Base-by-base conservation (phyloP, 2,329 filamentous ascomycete species). In the Colletotrichum aenigma region DNA sequence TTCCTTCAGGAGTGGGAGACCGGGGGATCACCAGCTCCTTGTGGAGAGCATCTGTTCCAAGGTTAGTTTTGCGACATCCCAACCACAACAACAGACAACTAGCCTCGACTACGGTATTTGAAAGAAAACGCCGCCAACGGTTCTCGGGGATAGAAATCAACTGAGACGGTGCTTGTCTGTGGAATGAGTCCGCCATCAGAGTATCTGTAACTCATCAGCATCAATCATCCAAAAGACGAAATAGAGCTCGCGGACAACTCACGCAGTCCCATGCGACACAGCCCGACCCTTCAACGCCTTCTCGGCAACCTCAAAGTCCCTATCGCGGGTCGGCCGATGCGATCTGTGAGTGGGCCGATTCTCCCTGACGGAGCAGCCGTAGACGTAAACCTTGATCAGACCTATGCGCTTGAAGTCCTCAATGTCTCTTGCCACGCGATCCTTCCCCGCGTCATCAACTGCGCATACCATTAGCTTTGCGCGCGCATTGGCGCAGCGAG, bases 101-200 rank as follows among this genome's bases (percentile, higher is more conserved):
- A 80, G 80, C 74, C 34, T 71, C 67, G 24, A 77, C 80, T 15
- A 18, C 80, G 75, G 52, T 82, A 82, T 30, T 79, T 79, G 74
- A 82, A 81, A 38, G 30, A 76, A 65, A 79, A 80, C 26, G 64
- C 43, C 24, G 70, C 74, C 18, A 77, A 48, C 5, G 76, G 66
- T 9, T 56, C 12, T 66, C 70, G 15, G 61, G 38, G 76, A 15
- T 74, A 56, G 21, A 26, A 78, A 7, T 2, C 76, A 77, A 38
- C 77, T 24, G 24, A 66, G 12, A 69, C 16, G 52, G 15, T 4
- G 13, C 5, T 30, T 15, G n/a, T 66, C 24, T 48, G 38, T 15
- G 52, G 34, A 18, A 69, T 38, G 10, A 66, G 13, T n/a, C 62
- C 55, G 16, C 74, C 74, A 24, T 74, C 61, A 43, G 74, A 21